A percentile compares a stretch with the other conserved stretches of the same genome.
These are phyloP conservation scores for Coniella lustricola DNA, from an alignment of 2,329 filamentous ascomycete genomes.

Conservation along the genomic window DNA sequence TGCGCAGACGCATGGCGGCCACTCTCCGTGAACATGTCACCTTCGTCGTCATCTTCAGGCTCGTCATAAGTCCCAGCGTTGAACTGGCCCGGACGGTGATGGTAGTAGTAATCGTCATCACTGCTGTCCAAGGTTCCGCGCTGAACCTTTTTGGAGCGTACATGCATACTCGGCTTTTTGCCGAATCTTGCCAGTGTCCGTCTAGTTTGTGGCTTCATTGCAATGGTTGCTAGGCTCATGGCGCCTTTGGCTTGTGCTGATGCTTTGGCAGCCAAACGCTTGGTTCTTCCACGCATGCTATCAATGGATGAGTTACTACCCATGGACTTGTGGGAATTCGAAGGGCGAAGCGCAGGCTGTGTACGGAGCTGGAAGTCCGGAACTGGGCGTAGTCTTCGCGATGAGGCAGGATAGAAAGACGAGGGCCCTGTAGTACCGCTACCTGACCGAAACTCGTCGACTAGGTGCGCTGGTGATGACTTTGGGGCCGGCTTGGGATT, in stretches of 20 bases:
- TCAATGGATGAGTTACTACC: constrained; percentile 10
- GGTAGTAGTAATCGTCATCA: neutral
- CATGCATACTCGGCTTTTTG: constrained; percentile 6
- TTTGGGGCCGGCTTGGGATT: neutral
- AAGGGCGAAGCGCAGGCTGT: constrained; percentile 9
- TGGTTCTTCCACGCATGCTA: constrained; percentile 7
- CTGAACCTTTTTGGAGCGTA: constrained; percentile 3
- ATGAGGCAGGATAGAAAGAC: neutral
- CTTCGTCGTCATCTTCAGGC: neutral
- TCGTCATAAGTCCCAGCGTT: no score
- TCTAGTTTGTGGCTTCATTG: constrained; percentile 6
- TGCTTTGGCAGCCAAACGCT: constrained; percentile 9
- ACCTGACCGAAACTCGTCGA: neutral
- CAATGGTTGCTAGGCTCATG: constrained; percentile 10
- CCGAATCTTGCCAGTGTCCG: constrained; percentile 8
- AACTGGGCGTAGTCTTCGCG: neutral
- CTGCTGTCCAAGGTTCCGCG: constrained; percentile 8
- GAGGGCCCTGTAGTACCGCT: neutral
- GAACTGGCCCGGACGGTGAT: no score
- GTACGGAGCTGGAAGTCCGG: neutral
- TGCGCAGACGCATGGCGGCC: neutral
- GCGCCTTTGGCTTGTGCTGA: constrained; percentile 11
- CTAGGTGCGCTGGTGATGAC: neutral
- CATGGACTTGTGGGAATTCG: constrained; percentile 11
- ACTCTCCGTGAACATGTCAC: neutral